Base-by-base conservation (phyloP, 2,329 filamentous ascomycete species). In the Monosporascus ibericus region DNA sequence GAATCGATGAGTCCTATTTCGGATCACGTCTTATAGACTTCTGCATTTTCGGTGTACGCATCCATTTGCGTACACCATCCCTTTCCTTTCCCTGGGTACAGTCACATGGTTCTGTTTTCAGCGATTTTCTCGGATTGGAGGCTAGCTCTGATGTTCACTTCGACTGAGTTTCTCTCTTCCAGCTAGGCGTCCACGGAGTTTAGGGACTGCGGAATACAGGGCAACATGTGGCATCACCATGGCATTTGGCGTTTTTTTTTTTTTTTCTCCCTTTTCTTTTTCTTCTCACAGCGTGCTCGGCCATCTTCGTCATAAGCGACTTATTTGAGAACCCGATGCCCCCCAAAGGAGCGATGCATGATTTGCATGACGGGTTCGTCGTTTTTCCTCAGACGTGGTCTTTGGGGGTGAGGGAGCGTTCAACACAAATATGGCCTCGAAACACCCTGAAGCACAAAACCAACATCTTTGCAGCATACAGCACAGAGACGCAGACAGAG, bases 1-100 rank as follows among this genome's bases (percentile, higher is more conserved):
- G 42, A 46, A 14, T 30, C 14, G 25, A 48, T 37, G 47, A 48
- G 14, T 37, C 22, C 15, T 38, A 8, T 50, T 53, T 50, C 52
- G 49, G 53, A 48, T 51, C 48, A 54, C 51, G 48, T 42, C 52
- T 47, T 54, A 60, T 60, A 60, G 56, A 60, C 44, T 55, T 53
- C 48, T 53, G 54, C 55, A 54, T 58, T 40, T 39, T 48, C 44
- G 48, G 52, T 50, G 18, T 36, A 49, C 52, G 24, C 22, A 14
- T 30, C n/a, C 24, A 30, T 30, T 46, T 22, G 20, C 22, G 17
- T 30, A 46, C 24, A 46, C 42, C 42, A 46, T 27, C 22, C 42
- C 7, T 25, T 46, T 46, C 22, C 25, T 7, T 22, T 30, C 20
- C n/a, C 42, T 46, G 42, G 42, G 24, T 6, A 25, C 22, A 14